Percentiles rank a stretch among this genome's conserved stretches.
phyloP scores from a whole-genome alignment of 2,329 filamentous ascomycete genomes.

The Clarireedia homoeocarpa region DNA sequence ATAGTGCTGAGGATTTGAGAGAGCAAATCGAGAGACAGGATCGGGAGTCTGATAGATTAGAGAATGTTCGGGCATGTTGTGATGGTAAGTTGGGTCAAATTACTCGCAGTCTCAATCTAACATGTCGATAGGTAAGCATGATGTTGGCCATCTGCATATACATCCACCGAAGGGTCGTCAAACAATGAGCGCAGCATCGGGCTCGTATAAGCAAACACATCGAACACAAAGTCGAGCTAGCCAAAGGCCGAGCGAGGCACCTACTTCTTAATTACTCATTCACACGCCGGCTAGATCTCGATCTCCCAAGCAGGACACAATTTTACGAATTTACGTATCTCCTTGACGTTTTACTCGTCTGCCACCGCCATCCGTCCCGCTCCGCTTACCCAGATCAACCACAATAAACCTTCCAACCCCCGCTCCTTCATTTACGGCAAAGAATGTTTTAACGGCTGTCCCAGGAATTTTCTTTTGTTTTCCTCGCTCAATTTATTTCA shows the following conservation, averaged over 20 bases:
- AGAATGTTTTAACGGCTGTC: too few relatives aligned
- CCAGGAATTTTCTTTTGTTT: too few relatives aligned
- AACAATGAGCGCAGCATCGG: slow-evolving; percentile 15
- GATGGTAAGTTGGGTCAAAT: slow-evolving; percentile 62
- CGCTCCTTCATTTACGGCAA: too few relatives aligned
- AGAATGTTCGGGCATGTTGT: slow-evolving; percentile 95
- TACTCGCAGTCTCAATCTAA: slow-evolving; percentile 15
- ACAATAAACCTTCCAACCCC: too few relatives aligned
- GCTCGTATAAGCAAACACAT: slow-evolving; percentile 10
- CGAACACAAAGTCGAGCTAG: slow-evolving; percentile 16
- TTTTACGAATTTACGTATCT: slow-evolving; percentile 9
- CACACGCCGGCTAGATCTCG: not conserved
- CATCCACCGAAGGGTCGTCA: slow-evolving; percentile 37
- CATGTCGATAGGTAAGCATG: slow-evolving; percentile 56
- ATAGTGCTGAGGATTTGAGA: slow-evolving; percentile 77
- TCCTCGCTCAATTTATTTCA: too few relatives aligned
- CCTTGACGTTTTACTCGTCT: not conserved
- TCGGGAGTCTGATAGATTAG: slow-evolving; percentile 68
- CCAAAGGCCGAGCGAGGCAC: slow-evolving; percentile 9
- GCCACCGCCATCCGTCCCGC: too few relatives aligned
- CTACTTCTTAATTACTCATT: not conserved
- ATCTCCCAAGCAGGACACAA: not conserved
- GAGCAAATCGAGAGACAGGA: slow-evolving; percentile 74
- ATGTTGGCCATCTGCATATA: slow-evolving; percentile 53
- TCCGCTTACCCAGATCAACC: too few relatives aligned